phyloP scores from a whole-genome alignment of 2,329 filamentous ascomycete genomes.

The Beauveria sp. region DNA sequence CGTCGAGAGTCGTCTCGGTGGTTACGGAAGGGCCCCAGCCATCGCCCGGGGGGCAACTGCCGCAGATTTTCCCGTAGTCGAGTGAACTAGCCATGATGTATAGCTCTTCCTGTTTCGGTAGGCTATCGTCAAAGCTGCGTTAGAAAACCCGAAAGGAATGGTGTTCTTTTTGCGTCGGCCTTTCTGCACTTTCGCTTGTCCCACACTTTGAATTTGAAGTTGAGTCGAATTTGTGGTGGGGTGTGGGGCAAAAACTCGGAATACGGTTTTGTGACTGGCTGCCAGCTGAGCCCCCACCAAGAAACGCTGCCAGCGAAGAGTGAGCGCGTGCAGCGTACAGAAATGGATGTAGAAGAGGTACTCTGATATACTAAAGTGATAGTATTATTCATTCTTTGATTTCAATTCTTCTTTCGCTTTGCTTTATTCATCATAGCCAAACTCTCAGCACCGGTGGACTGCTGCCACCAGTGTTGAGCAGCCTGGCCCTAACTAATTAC shows the following conservation, averaged over 20 bases:
- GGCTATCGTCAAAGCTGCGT: constrained; percentile 6
- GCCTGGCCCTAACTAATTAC: neutral
- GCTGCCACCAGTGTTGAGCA: neutral
- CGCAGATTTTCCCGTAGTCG: constrained; percentile 55
- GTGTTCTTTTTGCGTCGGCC: constrained; percentile 8
- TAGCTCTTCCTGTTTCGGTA: constrained; percentile 1
- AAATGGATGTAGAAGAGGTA: neutral
- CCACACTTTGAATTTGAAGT: constrained; percentile 16
- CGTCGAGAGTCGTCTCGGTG: constrained; percentile 80
- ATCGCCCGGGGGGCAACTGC: constrained; percentile 64
- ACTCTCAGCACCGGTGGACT: neutral
- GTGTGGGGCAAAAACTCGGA: constrained; percentile 22
- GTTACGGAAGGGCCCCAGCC: constrained; percentile 84
- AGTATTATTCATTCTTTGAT: neutral
- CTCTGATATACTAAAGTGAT: no score
- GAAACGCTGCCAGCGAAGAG: neutral
- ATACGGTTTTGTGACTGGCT: constrained; percentile 5
- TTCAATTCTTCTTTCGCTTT: neutral
- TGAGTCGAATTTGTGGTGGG: constrained; percentile 35
- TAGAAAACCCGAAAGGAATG: constrained; percentile 10
- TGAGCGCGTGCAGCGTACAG: neutral
- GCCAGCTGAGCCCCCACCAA: constrained; percentile 5
- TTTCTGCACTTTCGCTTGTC: constrained; percentile 13
- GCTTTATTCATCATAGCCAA: neutral
- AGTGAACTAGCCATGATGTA: constrained; percentile 45